Base-by-base conservation (phyloP, 768 basidiomycete species). In the Panus rudis region DNA sequence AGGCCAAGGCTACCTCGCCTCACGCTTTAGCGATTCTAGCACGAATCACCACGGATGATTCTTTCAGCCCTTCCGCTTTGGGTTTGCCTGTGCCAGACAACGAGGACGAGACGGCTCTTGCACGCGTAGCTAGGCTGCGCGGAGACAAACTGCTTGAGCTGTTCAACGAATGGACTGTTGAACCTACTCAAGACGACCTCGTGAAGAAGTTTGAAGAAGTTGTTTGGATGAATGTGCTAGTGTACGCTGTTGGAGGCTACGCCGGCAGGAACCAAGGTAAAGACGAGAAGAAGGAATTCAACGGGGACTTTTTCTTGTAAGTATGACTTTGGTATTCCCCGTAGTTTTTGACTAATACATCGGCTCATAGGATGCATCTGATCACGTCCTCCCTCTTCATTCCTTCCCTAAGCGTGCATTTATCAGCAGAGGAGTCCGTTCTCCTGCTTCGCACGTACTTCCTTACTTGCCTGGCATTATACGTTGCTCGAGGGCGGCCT, bases 371-470 rank as follows among this genome's bases (percentile, higher is more conserved):
- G 11, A 76, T 81, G 63, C 84, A 78, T 49, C 60, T 79, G 1
- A 71, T 84, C 27, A 88, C 84, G 0, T 82, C 81, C 4, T 67
- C 75, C 3, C 52, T 82, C 17, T 82, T 84, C 65, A 53, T 83
- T 19, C 67, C 76, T 0, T 73, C 80, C 1, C 45, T 78, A 33
- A 50, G 70, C 25, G 50, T 56, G 7, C 39, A 45, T 11, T 55
- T 57, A 47, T 56, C 66, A 4, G 67, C 67, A 0, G 32, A 57
- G 1, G 76, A 75, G 0, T 70, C 76, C 45, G 64, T 63, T 3
- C 58, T 74, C 14, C 64, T 86, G 12, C 68, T 88, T 14, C 73
- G 72, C 6, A 63, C 70, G 2, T 82, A 81, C 61, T 71, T 86
- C 50, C 61, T 70, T 6, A 61, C 66, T 16, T 62, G 62, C 14